Base-by-base conservation (phyloP, 306 rosid species). In the Heteromeles arbutifolia region DNA sequence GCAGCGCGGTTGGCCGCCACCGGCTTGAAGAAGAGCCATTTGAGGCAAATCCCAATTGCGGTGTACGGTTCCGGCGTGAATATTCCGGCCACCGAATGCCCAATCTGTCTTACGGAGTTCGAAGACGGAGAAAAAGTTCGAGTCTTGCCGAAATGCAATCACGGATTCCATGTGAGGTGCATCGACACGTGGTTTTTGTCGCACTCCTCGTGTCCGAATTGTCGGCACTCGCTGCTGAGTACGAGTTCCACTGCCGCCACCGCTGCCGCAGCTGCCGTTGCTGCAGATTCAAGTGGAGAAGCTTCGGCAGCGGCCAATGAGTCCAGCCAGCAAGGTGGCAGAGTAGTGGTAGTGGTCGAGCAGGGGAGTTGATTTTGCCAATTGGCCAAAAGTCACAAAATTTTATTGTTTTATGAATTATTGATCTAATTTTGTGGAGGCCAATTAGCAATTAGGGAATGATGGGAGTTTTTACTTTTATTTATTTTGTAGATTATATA, bases 181-280 rank as follows among this genome's bases (percentile, higher is more conserved):
- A 90, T 94, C 8, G 97, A 94, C 81, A 83, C 88, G 21, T 91
- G 98, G 98, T 79, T 94, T 3, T 7, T 85, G 66, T 85, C 95
- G 13, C 94, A 94, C 77, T 90, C 96, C 1, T 94, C 98, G 3
- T 94, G 97, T 75, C 98, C 98, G 3, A 94, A 85, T 74, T 94
- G 98, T 67, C 87, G 98, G 26, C 88, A 81, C 41, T 87, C 93
- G 0, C 57, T 94, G 70, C 80, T 86, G 77, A 74, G 43, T 11
- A 45, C 70, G 5, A 63, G 61, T 17, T 37, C 57, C 22, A 25
- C 50, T 5, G 28, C 25, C 13, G 43, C 43, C 48, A 41, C 62
- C 19, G 34, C 17, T 1, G 53, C 17, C 0, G 21, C 54, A 18
- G 56, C 5, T 2, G 54, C 17, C 18, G 54, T 18, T 18, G 56